These are phyloP conservation scores for Entophlyctis luteolus DNA, from an alignment of 192 early-diverging fungal genomes.

Conservation along the genomic window DNA sequence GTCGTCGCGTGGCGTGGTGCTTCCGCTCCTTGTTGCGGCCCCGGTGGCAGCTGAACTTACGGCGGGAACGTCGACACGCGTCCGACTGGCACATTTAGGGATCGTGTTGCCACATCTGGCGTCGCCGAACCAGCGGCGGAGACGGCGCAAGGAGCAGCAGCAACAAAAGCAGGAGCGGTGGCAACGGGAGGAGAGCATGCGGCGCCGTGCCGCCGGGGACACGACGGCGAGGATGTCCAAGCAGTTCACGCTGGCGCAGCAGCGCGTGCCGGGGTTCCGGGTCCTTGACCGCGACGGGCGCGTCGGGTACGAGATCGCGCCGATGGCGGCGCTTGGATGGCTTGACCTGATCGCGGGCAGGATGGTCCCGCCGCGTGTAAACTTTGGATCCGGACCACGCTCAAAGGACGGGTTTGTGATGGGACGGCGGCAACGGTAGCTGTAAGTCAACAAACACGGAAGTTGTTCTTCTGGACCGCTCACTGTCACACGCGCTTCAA, in stretches of 20 bases:
- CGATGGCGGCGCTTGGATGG: conserved; percentile 25
- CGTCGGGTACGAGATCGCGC: conserved; percentile 20
- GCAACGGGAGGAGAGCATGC: neutral
- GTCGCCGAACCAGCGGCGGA: neutral
- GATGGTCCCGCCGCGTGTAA: neutral
- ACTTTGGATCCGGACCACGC: conserved; percentile 16
- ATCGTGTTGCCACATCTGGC: neutral
- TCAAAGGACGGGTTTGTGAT: neutral
- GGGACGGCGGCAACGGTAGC: neutral
- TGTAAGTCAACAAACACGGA: too few relatives aligned
- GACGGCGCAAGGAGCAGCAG: neutral
- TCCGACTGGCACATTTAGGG: neutral
- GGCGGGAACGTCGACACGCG: neutral
- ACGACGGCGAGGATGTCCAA: too few relatives aligned
- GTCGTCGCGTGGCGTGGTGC: too few relatives aligned
- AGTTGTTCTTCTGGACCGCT: too few relatives aligned
- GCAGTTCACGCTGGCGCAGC: neutral
- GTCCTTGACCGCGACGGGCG: conserved; percentile 15
- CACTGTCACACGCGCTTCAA: conserved; percentile 5
- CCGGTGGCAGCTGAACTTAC: neutral
- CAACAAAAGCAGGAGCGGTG: neutral
- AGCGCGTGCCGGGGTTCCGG: conserved; percentile 14
- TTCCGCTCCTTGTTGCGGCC: neutral
- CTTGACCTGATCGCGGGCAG: conserved; percentile 3
- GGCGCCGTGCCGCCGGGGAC: too few relatives aligned